A percentile compares a stretch with the other conserved stretches of the same genome.
phyloP scores from a whole-genome alignment of 306 rosid species.

The Pterocarpus macrocarpus region DNA sequence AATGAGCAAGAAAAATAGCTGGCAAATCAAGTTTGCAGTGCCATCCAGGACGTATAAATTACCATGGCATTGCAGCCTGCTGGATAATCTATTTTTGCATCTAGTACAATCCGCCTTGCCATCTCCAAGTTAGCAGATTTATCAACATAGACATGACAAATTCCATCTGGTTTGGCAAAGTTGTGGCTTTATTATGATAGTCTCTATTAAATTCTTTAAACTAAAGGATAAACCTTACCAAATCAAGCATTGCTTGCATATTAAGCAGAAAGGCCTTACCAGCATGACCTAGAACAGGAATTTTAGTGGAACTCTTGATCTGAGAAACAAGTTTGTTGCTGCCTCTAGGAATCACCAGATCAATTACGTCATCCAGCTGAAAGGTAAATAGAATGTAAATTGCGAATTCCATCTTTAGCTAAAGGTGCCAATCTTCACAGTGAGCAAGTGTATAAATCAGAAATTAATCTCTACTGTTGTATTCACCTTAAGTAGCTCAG shows the following conservation, averaged over 20 bases:
- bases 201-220: slow-evolving; percentile 30
- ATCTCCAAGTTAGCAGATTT: slow-evolving; percentile 91
- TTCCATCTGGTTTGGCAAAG: slow-evolving; percentile 80
- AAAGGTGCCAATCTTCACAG: slow-evolving; percentile 42
- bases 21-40: slow-evolving; percentile 22
- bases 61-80: slow-evolving; percentile 99
- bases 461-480: slow-evolving; percentile 24
- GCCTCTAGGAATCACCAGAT: slow-evolving; percentile 98
- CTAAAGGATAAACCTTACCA: slow-evolving; percentile 25
- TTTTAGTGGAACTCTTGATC: slow-evolving; percentile 91
- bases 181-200: slow-evolving; percentile 38
- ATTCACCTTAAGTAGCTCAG: slow-evolving; percentile 87
- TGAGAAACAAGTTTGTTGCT: slow-evolving; percentile 96
- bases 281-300: slow-evolving; percentile 99
- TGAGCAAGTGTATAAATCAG: slow-evolving; percentile 39
- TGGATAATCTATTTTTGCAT: slow-evolving; percentile 97
- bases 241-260: slow-evolving; percentile 34
- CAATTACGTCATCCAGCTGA: slow-evolving; percentile 94
- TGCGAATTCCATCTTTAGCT: slow-evolving; percentile 36
- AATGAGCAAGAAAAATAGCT: slow-evolving; percentile 24
- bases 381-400: slow-evolving; percentile 42
- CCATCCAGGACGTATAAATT: slow-evolving; percentile 43
- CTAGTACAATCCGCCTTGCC: slow-evolving; percentile 81
- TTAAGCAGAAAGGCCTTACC: slow-evolving; percentile 65
- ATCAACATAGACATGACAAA: slow-evolving; percentile 93